A percentile compares a stretch with the other conserved stretches of the same genome.
phyloP scores from a whole-genome alignment of 2,329 filamentous ascomycete species.

The Sporothrix luriei region DNA sequence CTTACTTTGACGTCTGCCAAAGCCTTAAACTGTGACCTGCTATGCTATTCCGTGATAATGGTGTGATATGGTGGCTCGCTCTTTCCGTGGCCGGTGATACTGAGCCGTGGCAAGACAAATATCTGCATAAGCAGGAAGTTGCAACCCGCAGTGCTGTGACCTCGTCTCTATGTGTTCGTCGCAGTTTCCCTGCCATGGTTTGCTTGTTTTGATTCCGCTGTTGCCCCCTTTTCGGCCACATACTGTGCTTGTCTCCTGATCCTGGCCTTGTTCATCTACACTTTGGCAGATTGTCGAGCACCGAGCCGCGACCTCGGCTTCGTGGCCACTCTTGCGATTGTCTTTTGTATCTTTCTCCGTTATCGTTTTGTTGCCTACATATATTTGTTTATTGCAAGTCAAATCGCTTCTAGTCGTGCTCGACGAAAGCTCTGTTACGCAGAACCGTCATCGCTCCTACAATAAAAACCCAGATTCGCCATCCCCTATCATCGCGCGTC shows the following conservation, averaged over 20 bases:
- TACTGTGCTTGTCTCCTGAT: not conserved
- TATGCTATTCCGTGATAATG: no score
- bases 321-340: not conserved
- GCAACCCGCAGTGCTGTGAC: not conserved
- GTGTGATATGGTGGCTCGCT: not conserved
- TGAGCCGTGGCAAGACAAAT: no score
- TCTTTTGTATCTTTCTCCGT: not conserved
- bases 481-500: not conserved
- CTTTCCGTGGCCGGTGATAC: not conserved
- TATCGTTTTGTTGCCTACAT: not conserved
- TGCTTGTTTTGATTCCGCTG: conserved; percentile 1
- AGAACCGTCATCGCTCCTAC: not conserved
- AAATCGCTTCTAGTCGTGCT: no score
- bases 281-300: not conserved
- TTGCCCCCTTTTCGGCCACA: not conserved
- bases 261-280: not conserved
- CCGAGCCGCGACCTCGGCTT: not conserved
- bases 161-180: not conserved
- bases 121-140: not conserved
- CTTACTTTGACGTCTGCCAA: not conserved
- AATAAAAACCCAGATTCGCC: not conserved
- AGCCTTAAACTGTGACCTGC: not conserved
- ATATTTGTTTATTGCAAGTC: not conserved
- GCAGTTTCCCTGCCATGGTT: not conserved
- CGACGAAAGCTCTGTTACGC: not conserved